These are phyloP conservation scores for Tuber aestivum DNA, from an alignment of 495 filamentous ascomycete species.

Conservation along the genomic window DNA sequence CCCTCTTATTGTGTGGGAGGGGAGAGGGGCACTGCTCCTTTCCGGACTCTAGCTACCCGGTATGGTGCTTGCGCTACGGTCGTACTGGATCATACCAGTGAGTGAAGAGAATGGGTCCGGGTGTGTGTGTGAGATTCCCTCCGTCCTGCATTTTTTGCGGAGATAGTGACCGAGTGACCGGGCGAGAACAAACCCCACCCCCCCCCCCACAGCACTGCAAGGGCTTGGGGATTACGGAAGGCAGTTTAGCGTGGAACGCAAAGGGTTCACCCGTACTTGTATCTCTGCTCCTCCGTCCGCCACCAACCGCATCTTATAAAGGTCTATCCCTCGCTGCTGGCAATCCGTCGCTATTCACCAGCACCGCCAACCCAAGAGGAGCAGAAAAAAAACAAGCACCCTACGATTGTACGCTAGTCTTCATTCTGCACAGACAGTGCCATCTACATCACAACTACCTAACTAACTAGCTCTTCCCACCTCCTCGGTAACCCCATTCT, in stretches of 20 bases:
- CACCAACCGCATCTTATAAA: constrained; percentile 7
- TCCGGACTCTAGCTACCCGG: background rate
- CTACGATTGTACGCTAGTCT: background rate
- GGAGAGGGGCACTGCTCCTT: background rate
- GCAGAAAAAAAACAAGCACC: background rate
- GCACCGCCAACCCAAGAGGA: background rate
- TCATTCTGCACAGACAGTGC: background rate
- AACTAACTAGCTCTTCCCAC: background rate
- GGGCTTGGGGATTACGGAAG: background rate
- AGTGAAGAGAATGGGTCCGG: background rate
- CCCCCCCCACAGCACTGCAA: background rate
- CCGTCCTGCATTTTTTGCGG: background rate
- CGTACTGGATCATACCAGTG: background rate
- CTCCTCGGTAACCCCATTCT: constrained; percentile 4
- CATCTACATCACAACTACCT: background rate
- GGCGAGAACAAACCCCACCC: background rate
- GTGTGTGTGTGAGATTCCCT: background rate
- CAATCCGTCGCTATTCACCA: background rate
- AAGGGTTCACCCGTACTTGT: background rate
- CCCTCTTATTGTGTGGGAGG: background rate
- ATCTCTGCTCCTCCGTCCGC: background rate
- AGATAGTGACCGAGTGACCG: background rate
- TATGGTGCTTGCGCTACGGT: too few relatives aligned
- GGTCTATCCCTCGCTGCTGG: background rate
- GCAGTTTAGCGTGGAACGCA: background rate